Evolutionary conservation across 1,139 yeast species (phyloP).

Genomic region (Meyerozyma smithsonii): DNA sequence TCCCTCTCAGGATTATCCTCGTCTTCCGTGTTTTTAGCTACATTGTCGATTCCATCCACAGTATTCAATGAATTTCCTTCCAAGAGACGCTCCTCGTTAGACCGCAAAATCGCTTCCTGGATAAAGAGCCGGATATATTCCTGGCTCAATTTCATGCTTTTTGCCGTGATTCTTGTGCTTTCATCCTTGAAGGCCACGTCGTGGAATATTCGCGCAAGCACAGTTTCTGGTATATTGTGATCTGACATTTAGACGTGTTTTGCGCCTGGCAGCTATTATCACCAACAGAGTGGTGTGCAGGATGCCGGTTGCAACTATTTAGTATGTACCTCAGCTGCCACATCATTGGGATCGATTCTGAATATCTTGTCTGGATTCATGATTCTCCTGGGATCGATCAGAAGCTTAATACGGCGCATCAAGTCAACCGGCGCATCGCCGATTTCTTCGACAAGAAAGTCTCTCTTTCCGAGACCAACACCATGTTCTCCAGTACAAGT

Average conservation of each 20-base stretch:
- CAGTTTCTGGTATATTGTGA: conserved; percentile 27
- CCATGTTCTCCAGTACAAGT: conserved; percentile 49
- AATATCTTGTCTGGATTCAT: conserved; percentile 43
- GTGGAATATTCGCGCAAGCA: conserved; percentile 54
- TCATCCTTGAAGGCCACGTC: conserved; percentile 46
- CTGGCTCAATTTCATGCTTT: conserved; percentile 45
- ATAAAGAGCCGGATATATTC: conserved; percentile 59
- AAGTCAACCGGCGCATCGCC: conserved; percentile 35
- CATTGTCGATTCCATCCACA: conserved; percentile 33
- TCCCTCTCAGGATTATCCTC: conserved; percentile 11
- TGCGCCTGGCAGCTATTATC: not conserved
- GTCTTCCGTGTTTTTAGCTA: conserved; percentile 14
- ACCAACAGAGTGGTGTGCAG: not conserved
- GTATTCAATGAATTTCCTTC: conserved; percentile 25
- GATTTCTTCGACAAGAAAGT: conserved; percentile 31
- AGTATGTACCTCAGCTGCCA: not conserved
- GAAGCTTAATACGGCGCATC: conserved; percentile 39
- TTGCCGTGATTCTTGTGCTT: conserved; percentile 46
- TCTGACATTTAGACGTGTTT: conserved; percentile 1
- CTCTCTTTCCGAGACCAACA: conserved; percentile 42
- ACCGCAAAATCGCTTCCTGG: conserved; percentile 57
- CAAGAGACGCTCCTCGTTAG: conserved; percentile 47
- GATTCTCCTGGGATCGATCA: conserved; percentile 37
- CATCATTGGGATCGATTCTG: conserved; percentile 33
- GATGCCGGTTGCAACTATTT: not conserved